phyloP scores from a whole-genome alignment of 805 yeast species.

The Candida sphagnicola region DNA sequence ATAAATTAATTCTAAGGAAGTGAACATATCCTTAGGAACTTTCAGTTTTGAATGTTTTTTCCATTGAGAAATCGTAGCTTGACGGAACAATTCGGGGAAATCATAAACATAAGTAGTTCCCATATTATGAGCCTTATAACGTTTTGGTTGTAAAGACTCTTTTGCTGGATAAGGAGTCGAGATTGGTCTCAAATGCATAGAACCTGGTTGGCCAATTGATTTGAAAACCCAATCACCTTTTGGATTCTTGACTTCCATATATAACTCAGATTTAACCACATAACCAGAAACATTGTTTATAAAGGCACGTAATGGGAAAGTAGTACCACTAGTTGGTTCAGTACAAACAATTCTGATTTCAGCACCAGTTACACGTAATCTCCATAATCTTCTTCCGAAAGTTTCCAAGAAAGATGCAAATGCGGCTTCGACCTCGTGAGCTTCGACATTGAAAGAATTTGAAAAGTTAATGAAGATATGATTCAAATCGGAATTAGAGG shows the following conservation, averaged over 20 bases:
- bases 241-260: conserved; percentile 88
- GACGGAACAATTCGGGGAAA: conserved; percentile 98
- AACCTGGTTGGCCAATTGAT: conserved; percentile 90
- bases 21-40: conserved; percentile 74
- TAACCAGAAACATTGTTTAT: conserved; percentile 96
- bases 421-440: conserved; percentile 95
- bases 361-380: conserved; percentile 94
- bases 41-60: conserved; percentile 56
- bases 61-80: conserved; percentile 86
- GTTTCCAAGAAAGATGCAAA: conserved; percentile 97
- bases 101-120: conserved; percentile 98
- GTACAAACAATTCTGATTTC: conserved; percentile 95
- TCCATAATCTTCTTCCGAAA: conserved; percentile 95
- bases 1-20: conserved; percentile 79
- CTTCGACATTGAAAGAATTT: conserved; percentile 90
- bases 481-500: conserved; percentile 92
- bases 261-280: conserved; percentile 92
- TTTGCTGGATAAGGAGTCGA: conserved; percentile 96
- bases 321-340: conserved; percentile 80
- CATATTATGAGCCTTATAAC: conserved; percentile 97
- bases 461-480: conserved; percentile 97
- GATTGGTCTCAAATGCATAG: conserved; percentile 95
- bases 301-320: conserved; percentile 95
- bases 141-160: conserved; percentile 97
- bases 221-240: conserved; percentile 97